Base-by-base conservation (phyloP, 805 yeast genomes). In the Candida tibetensis region DNA sequence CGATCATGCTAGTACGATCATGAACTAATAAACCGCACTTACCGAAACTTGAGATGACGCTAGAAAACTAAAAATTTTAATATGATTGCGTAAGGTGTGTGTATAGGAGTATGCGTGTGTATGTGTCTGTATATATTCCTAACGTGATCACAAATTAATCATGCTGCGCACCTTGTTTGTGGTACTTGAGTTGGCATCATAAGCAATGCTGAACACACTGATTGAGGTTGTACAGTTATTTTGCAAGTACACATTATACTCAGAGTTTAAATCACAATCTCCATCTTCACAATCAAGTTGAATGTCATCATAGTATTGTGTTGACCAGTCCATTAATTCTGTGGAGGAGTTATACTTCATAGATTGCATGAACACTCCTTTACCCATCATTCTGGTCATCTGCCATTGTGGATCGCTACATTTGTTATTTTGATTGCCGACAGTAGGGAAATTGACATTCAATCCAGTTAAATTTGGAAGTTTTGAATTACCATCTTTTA, bases 201-300 rank as follows among this genome's bases (percentile, higher is more conserved):
- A 57, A 51, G 76, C 82, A 47, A 73, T 57, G 21, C 72, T 60
- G 58, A 74, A 75, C n/a, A 66, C 62, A 32, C 75, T 58, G 42
- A 76, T 62, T 4, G 79, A 50, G 16, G 73, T 43, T 42, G 62
- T 54, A 60, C 82, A 77, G 21, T 44, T 42, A 40, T 32, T 28
- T 6, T 32, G 17, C 18, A 39, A 33, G 34, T 34, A 39, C 9
- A 36, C 26, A 19, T 39, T 65, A 21, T 39, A 43, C 27, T 47
- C 49, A 8, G 39, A 15, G 2, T 29, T 30, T 13, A 46, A 33
- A 5, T 32, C 26, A 32, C 48, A 44, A 18, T 44, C 48, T 2
- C 48, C 51, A 22, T 32, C 30, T 19, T 21, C 30, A 30, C 48
- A 46, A 5, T 40, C 37, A 15, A 32, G 28, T n/a, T 30, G 31